Evolutionary conservation across 2,329 filamentous ascomycete genomes (phyloP).

Genomic region (Monosporascus sp.): DNA sequence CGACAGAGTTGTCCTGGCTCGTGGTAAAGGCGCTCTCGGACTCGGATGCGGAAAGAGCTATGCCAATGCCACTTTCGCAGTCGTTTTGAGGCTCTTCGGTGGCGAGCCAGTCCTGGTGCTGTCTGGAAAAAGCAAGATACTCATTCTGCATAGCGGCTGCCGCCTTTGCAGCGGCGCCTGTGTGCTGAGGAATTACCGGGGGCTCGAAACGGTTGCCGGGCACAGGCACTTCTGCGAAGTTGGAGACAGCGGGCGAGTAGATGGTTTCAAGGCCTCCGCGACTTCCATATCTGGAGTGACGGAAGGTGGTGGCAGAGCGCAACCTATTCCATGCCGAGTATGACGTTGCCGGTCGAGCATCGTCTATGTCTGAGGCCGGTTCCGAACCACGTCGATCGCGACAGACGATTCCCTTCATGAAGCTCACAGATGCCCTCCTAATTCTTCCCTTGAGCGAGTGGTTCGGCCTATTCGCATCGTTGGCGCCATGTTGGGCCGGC

Average conservation of each 20-base stretch:
- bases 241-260: constrained; percentile 30
- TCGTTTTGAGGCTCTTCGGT: constrained; percentile 49
- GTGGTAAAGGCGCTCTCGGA: constrained; percentile 25
- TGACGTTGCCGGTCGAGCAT: constrained; percentile 38
- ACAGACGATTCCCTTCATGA: constrained; percentile 47
- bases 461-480: constrained; percentile 7
- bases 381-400: constrained; percentile 33
- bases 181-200: constrained; percentile 55
- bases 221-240: constrained; percentile 31
- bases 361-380: constrained; percentile 8
- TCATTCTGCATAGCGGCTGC: constrained; percentile 57
- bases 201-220: constrained; percentile 49
- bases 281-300: constrained; percentile 42
- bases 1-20: constrained; percentile 32
- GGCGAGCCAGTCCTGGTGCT: constrained; percentile 39
- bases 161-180: constrained; percentile 57
- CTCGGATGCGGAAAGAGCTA: constrained; percentile 44
- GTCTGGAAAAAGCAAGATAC: constrained; percentile 29
- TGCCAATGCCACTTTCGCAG: constrained; percentile 60
- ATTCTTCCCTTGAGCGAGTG: constrained; percentile 43
- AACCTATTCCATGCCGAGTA: constrained; percentile 47
- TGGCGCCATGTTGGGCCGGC: constrained; percentile 7
- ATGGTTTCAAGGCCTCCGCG: constrained; percentile 31
- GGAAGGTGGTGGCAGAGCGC: constrained; percentile 46
- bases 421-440: constrained; percentile 49